Conservation (phyloP, 805 yeast species). For the Starmera amethionina region DNA sequence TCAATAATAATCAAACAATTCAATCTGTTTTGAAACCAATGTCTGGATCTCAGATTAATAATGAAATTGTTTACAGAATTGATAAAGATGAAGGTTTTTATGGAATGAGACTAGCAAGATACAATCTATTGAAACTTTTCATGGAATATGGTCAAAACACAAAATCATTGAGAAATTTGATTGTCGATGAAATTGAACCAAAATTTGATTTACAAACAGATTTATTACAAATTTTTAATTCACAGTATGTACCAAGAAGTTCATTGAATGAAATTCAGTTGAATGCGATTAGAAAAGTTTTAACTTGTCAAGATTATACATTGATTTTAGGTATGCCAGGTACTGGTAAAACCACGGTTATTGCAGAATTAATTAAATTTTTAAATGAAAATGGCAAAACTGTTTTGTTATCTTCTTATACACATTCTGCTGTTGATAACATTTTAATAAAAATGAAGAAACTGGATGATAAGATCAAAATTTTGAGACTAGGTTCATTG, state of each 20-base stretch:
- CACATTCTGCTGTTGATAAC: conserved; percentile 95
- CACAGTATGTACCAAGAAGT: conserved; percentile 1
- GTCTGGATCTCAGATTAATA: conserved; percentile 5
- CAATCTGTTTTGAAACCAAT: conserved; percentile 32
- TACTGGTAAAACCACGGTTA: conserved; percentile 90
- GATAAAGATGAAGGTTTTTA: conserved; percentile 74
- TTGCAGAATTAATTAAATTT: conserved; percentile 59
- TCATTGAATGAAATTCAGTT: conserved; percentile 63
- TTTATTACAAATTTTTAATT: conserved; percentile 7
- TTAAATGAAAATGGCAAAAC: conserved; percentile 53
- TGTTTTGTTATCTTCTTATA: conserved; percentile 74
- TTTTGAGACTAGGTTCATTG: conserved; percentile 60
- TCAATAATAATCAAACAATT: conserved; percentile 36
- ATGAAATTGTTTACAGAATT: conserved; percentile 39
- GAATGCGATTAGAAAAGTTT: conserved; percentile 54
- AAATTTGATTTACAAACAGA: conserved; percentile 16
- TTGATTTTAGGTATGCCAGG: conserved; percentile 97
- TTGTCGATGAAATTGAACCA: conserved; percentile 25
- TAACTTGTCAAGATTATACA: conserved; percentile 64
- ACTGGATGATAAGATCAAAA: conserved; percentile 30
- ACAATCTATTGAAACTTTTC: conserved; percentile 63
- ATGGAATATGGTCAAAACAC: conserved; percentile 28
- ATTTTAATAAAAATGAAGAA: conserved; percentile 58
- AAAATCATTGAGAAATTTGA: conserved; percentile 17
- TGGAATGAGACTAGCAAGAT: conserved; percentile 70